Percentiles rank a stretch among this genome's conserved stretches.
Conservation (phyloP, 495 filamentous ascomycete species). For the Jackrogersella multiformis region DNA sequence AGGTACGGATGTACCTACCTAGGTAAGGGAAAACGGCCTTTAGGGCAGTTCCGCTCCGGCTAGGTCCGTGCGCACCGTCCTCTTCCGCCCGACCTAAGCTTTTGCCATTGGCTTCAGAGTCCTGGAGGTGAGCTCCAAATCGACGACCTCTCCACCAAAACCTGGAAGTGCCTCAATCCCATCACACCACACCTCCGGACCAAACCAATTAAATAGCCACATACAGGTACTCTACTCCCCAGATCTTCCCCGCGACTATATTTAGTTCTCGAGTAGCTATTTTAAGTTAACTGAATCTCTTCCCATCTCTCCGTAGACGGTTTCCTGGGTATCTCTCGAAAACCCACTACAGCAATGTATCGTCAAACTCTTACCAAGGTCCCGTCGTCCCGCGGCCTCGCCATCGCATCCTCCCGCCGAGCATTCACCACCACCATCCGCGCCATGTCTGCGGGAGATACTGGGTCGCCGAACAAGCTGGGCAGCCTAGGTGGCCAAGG, state of each 20-base stretch:
- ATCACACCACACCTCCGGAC: constrained; percentile 32
- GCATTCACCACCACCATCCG: constrained; percentile 70
- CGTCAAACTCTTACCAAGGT: constrained; percentile 70
- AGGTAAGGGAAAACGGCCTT: constrained; percentile 6
- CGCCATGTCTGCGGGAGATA: constrained; percentile 74
- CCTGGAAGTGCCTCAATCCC: constrained; percentile 37
- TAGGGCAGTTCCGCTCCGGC: constrained; percentile 39
- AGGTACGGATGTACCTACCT: no score
- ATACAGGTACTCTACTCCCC: constrained; percentile 12
- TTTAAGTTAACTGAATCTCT: not conserved
- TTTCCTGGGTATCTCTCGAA: not conserved
- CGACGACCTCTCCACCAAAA: constrained; percentile 11
- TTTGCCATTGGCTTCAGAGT: constrained; percentile 30
- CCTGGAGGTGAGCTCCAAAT: constrained; percentile 26
- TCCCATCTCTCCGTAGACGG: not conserved
- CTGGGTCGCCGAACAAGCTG: constrained; percentile 66
- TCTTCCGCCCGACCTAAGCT: constrained; percentile 18
- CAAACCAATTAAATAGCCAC: constrained; percentile 32
- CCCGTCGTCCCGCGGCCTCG: constrained; percentile 57
- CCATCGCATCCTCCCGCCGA: constrained; percentile 58
- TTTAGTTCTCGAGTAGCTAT: constrained; percentile 1
- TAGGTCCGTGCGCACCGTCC: constrained; percentile 35
- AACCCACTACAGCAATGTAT: constrained; percentile 64
- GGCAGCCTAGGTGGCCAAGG: constrained; percentile 50
- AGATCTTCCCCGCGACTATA: constrained; percentile 22